Evolutionary conservation across 257 asterid species (phyloP), one percentile per base, ranked within the genome.

Genomic region (Przewalskia tangutica): DNA sequence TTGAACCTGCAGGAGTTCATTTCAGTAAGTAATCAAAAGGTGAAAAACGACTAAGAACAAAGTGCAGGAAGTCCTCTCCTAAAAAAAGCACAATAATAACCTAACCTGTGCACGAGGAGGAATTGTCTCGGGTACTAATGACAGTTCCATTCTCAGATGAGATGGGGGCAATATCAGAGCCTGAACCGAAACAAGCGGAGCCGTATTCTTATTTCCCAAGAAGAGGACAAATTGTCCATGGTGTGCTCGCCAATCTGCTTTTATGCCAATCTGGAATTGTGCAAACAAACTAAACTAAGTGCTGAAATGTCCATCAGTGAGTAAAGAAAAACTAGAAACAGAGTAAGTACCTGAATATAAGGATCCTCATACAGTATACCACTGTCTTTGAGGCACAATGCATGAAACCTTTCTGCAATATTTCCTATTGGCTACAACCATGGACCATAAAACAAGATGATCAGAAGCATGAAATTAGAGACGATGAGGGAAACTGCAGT

Each of bases 21-120:
- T 27, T 32, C 66, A 66, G 56, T 46, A 48, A 62, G 80, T 27
- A 23, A 75, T 73, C 23, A 75, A 16, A 75, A 75, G 46, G 20
- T 71, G 62, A 50, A 75, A 75, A 27, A 27, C 3, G 27, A 75
- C 62, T 23, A 14, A 75, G 16, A 50, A 13, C 62, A 50, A 32
- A 75, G 46, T 23, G 80, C 59, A 75, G 36, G 62, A 50, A 75
- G 46, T 50, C 63, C 80, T 23, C 58, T 71, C 60, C 60, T 48
- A 48, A 23, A 4, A 73, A n/a, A 23, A 48, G 62, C 80, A 50
- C 80, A 13, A 14, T 32, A 32, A 54, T 3, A 80, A 77, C 54
- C 84, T 27, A 40, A 93, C 98, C 97, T 95, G 98, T 54, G 98
- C 98, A 85, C 98, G 90, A 34, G 98, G 98, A 63, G 98, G 98